Base-by-base conservation (phyloP, 768 basidiomycete genomes). In the Pleurotus tuber-regium region DNA sequence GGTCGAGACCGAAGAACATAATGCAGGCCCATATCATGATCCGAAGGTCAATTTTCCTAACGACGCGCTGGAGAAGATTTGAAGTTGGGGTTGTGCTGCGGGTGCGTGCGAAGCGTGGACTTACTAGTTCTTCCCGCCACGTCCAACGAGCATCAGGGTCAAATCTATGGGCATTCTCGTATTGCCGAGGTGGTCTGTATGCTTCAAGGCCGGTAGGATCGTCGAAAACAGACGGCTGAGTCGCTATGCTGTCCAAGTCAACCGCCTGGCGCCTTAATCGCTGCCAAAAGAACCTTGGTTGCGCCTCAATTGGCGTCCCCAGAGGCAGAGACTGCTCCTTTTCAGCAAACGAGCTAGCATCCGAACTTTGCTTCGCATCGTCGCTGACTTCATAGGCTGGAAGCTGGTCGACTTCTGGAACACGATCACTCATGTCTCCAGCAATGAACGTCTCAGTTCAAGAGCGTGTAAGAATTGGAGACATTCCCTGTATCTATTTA, bases 61-160 rank as follows among this genome's bases (percentile, higher is more conserved):
- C 66, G n/a, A 83, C 30, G 44, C 61, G 60, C 81, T 82, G 49
- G 2, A 48, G 54, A 8, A 35, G 19, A 8, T 31, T n/a, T 29
- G 16, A 35, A 33, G 25, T 39, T 24, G 50, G 52, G 24, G 41
- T 21, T 11, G 7, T 14, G 23, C 50, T 19, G 11, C 29, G 14
- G 19, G 10, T 35, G 25, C 3, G 25, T 35, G 19, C 18, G 7
- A 33, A 40, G 29, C 16, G 31, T n/a, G 16, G 4, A 56, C 72
- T 48, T 50, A 79, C 78, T 63, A 70, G 71, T 65, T 88, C 86
- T 63, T 88, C 84, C 33, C 81, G 61, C 78, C 79, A 85, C 7
- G 86, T 86, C 86, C 86, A 88, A 6, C 85, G 76, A 16, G 84
- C 84, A 12, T 64, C 44, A 1, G 82, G 79, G 60, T 88, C 81